Evolutionary conservation across 1,284 basidiomycete genomes (phyloP).

Genomic region (Trichosporon ovoides): DNA sequence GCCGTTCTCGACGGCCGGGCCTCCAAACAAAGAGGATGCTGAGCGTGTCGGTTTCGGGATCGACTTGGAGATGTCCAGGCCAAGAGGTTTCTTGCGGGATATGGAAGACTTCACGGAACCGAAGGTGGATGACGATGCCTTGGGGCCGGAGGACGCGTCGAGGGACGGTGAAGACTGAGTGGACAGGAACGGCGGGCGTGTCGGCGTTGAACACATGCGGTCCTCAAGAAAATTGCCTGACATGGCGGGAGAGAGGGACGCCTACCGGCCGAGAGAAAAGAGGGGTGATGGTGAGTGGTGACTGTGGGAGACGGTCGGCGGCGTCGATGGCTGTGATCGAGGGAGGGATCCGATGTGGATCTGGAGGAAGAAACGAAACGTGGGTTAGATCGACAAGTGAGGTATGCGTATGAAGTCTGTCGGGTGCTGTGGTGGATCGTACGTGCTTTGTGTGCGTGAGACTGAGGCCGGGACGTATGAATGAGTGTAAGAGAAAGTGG

Average conservation of each 20-base stretch:
- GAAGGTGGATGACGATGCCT: conserved; percentile 8
- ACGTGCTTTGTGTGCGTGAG: too few relatives aligned
- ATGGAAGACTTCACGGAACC: conserved; percentile 32
- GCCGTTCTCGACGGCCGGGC: conserved; percentile 25
- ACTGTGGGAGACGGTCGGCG: too few relatives aligned
- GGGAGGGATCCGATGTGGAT: background rate
- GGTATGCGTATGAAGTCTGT: too few relatives aligned
- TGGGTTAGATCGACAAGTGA: background rate
- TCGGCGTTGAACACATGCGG: background rate
- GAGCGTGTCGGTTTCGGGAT: conserved; percentile 31
- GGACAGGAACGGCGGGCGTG: background rate
- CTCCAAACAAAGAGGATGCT: conserved; percentile 16
- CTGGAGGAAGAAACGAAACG: background rate
- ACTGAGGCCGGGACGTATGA: too few relatives aligned
- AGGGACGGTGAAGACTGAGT: background rate
- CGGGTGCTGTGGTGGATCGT: too few relatives aligned
- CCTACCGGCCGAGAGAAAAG: background rate
- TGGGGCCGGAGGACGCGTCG: background rate
- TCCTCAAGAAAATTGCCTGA: conserved; percentile 1
- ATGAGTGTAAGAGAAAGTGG: background rate
- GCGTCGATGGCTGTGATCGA: background rate
- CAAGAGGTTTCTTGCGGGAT: conserved; percentile 45
- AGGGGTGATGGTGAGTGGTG: background rate
- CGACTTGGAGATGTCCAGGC: conserved; percentile 43
- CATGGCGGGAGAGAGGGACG: background rate